Base-by-base conservation (phyloP, 2,329 filamentous ascomycete species). In the Bipolaris sorokiniana region DNA sequence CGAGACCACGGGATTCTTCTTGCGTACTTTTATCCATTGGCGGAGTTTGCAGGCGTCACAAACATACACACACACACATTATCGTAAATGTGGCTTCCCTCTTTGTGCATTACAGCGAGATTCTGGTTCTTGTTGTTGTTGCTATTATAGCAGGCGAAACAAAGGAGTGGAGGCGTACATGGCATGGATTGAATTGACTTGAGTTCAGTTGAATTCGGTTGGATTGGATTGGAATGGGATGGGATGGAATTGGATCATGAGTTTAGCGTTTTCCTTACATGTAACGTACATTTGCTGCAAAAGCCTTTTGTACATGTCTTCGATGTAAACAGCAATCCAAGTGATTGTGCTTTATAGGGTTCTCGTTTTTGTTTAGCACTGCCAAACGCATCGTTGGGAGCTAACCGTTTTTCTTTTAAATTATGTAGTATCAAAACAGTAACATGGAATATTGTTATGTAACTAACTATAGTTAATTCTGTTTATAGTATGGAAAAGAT, bases 31-130 rank as follows among this genome's bases (percentile, higher is more conserved):
- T 28, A 38, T 38, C 34, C 46, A 38, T 38, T 28, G 34, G 34
- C 46, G 46, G 46, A 26, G 46, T 48, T 48, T 37, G 46, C 46
- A 38, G 46, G 46, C 46, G 46, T 48, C 46, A 26, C 34, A 34
- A 36, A 48, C 46, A 45, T 45, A 38, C n/a, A 34, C 28, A 42
- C 40, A 15, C 3, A 33, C 42, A 31, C 42, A 31, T 33, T 31
- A 18, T 13, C 42, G n/a, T 11, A 26, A 33, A 6, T 46, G 42
- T 46, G 16, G n/a, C 16, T 28, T 33, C 16, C n/a, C 23, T 20
- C n/a, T 45, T 16, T 46, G 10, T 28, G 13, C 20, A 31, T 31
- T 33, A 33, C 42, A 33, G 31, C 42, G n/a, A 46, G 42, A 31
- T 31, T 10, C 13, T 46, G 31, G 5, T 18, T 42, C 18, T 42